These are phyloP conservation scores for Verbena officinalis DNA, from an alignment of 257 asterid genomes.

Conservation along the genomic window DNA sequence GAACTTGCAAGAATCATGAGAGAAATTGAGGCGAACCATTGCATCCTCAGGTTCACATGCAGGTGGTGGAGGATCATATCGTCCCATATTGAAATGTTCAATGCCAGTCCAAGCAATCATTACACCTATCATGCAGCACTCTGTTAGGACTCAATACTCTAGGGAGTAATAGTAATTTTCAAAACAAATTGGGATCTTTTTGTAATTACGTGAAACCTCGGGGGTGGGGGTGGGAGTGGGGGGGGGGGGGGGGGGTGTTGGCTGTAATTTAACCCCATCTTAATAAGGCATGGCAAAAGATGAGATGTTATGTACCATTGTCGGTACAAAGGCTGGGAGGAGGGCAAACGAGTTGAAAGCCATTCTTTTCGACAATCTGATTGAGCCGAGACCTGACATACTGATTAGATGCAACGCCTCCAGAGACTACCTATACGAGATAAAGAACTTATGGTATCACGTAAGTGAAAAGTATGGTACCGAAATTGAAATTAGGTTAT, in stretches of 20 bases:
- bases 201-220: no score
- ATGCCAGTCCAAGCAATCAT: slow-evolving; percentile 99
- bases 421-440: slow-evolving; percentile 82
- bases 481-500: no score
- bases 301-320: slow-evolving; percentile 58
- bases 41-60: slow-evolving; percentile 89
- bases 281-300: background rate
- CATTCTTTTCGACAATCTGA: slow-evolving; percentile 57
- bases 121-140: slow-evolving; percentile 53
- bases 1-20: slow-evolving; percentile 7
- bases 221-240: no score
- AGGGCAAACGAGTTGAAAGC: slow-evolving; percentile 87
- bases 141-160: no score
- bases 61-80: slow-evolving; percentile 95
- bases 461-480: background rate
- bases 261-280: no score
- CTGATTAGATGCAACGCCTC: slow-evolving; percentile 97
- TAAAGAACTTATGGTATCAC: slow-evolving; percentile 15
- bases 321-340: slow-evolving; percentile 97
- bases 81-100: slow-evolving; percentile 86
- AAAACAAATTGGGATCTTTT: no score
- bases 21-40: slow-evolving; percentile 53
- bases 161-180: no score
- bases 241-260: no score
- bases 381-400: slow-evolving; percentile 74